Conservation (phyloP, 2,329 filamentous ascomycete genomes). For the Rhinocladiella similis region DNA sequence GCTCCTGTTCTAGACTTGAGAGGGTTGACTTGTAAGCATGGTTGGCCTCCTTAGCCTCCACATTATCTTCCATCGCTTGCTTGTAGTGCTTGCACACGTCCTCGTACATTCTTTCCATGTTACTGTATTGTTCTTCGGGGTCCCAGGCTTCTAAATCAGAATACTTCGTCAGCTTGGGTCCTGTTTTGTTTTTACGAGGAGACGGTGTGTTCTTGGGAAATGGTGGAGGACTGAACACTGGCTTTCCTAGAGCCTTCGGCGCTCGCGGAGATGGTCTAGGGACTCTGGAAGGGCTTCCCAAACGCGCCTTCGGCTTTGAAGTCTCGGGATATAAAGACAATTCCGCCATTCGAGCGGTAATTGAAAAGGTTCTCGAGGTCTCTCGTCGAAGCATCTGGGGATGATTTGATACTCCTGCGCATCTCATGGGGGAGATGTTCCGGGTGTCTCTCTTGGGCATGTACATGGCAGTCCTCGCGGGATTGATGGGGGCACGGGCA, state of each 20-base stretch:
- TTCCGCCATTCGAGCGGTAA: slow-evolving; percentile 29
- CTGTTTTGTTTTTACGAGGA: slow-evolving; percentile 42
- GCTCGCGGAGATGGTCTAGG: slow-evolving; percentile 24
- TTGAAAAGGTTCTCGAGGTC: slow-evolving; percentile 11
- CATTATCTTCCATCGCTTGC: slow-evolving; percentile 66
- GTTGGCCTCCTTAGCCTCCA: slow-evolving; percentile 71
- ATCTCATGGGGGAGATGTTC: slow-evolving; percentile 9
- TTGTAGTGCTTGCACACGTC: slow-evolving; percentile 72
- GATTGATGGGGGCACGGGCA: slow-evolving; percentile 13
- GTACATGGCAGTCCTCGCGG: slow-evolving; percentile 14
- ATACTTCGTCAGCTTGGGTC: slow-evolving; percentile 65
- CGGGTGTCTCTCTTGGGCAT: slow-evolving; percentile 19
- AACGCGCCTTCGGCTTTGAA: slow-evolving; percentile 11
- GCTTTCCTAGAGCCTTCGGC: slow-evolving; percentile 39
- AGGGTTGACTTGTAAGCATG: slow-evolving; percentile 72
- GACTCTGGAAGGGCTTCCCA: slow-evolving; percentile 25
- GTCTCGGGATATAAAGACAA: slow-evolving; percentile 27
- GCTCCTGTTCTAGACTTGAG: slow-evolving; percentile 57
- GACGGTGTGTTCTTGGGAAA: slow-evolving; percentile 35
- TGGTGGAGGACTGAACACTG: slow-evolving; percentile 30
- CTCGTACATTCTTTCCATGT: slow-evolving; percentile 73
- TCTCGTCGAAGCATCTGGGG: background rate
- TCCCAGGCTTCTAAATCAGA: slow-evolving; percentile 81
- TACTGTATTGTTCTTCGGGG: slow-evolving; percentile 71
- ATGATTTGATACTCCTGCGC: background rate